phyloP scores from a whole-genome alignment of 495 filamentous ascomycete species.

The Penicillium ucsense region DNA sequence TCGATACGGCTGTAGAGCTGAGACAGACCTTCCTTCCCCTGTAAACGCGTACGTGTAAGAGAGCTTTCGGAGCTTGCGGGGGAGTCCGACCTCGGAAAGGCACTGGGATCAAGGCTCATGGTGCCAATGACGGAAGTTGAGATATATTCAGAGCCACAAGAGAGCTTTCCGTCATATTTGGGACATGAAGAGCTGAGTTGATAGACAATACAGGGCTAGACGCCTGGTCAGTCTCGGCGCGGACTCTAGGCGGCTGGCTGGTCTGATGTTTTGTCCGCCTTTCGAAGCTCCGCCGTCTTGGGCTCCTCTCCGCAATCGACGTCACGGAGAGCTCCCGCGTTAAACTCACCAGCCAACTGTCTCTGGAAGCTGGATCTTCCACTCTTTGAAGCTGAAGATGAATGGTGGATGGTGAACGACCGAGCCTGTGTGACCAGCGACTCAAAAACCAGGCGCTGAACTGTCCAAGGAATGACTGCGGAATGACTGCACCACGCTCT shows the following conservation, averaged over 20 bases:
- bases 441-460: no score
- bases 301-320: slow-evolving; percentile 7
- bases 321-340: slow-evolving; percentile 3
- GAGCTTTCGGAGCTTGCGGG: slow-evolving; percentile 70
- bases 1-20: not conserved
- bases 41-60: slow-evolving; percentile 51
- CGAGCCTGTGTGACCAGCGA: no score
- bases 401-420: no score
- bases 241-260: slow-evolving; percentile 23
- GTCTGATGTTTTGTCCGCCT: slow-evolving; percentile 21
- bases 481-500: slow-evolving; percentile 13
- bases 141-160: slow-evolving; percentile 12
- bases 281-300: slow-evolving; percentile 8
- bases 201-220: slow-evolving; percentile 4
- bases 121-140: slow-evolving; percentile 26
- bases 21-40: slow-evolving; percentile 41
- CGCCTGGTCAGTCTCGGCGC: slow-evolving; percentile 10
- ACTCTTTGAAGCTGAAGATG: no score
- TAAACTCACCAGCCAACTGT: not conserved
- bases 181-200: slow-evolving; percentile 13
- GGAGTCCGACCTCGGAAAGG: slow-evolving; percentile 57
- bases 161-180: slow-evolving; percentile 32
- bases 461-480: not conserved
- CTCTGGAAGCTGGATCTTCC: no score
- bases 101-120: slow-evolving; percentile 64